Evolutionary conservation across 2,329 filamentous ascomycete species (phyloP).

Genomic region (Colletotrichum destructivum): DNA sequence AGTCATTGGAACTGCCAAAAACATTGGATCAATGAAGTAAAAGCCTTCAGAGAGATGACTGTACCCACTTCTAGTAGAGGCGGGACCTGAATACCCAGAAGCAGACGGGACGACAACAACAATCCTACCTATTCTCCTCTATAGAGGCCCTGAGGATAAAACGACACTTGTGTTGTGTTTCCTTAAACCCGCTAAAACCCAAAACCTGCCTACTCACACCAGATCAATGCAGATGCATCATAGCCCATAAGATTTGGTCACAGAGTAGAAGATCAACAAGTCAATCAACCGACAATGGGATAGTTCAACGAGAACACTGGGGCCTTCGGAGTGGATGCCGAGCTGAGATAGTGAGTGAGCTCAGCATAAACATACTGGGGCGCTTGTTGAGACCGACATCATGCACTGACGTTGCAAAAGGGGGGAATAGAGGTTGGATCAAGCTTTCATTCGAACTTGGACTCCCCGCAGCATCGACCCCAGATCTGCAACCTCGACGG

Average conservation of each 20-base stretch:
- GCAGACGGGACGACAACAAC: too few relatives aligned
- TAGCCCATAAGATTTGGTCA: too few relatives aligned
- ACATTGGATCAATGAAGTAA: not conserved
- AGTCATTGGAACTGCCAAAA: not conserved
- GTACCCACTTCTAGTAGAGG: too few relatives aligned
- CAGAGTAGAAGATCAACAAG: not conserved
- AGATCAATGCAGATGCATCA: not conserved
- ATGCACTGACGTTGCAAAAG: not conserved
- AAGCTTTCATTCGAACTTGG: not conserved
- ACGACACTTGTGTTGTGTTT: not conserved
- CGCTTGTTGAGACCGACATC: not conserved
- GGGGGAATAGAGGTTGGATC: not conserved
- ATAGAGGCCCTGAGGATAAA: not conserved
- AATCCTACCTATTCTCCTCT: too few relatives aligned
- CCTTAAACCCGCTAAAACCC: not conserved
- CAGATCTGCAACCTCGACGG: not conserved
- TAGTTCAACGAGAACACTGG: not conserved
- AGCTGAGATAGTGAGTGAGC: not conserved
- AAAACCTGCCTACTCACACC: not conserved
- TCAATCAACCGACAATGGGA: not conserved
- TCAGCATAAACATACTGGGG: not conserved
- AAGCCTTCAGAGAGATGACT: not conserved
- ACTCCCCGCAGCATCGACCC: not conserved
- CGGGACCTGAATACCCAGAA: too few relatives aligned
- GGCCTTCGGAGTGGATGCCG: not conserved